Evolutionary conservation across 169 alveolate genomes (phyloP).

Genomic region (Plasmodium vinckei): DNA sequence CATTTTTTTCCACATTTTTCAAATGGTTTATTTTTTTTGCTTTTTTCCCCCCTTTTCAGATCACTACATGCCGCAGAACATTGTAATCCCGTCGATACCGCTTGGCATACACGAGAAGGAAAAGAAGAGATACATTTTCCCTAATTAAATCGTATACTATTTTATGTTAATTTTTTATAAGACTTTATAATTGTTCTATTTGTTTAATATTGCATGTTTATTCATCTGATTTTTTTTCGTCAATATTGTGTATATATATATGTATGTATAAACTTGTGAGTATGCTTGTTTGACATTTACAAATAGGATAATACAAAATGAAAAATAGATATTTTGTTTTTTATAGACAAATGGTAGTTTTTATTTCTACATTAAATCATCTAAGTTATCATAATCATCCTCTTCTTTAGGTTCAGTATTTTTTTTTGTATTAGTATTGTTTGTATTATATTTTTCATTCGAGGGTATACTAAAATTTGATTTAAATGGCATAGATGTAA

Average conservation of each 20-base stretch:
- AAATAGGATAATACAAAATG: too few relatives aligned
- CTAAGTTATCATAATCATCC: constrained; percentile 50
- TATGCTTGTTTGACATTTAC: too few relatives aligned
- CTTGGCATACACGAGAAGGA: constrained; percentile 54
- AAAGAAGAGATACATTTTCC: constrained; percentile 39
- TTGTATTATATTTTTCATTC: constrained; percentile 3
- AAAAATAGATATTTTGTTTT: too few relatives aligned
- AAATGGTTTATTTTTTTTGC: neutral
- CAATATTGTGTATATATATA: too few relatives aligned
- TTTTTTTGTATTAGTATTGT: constrained; percentile 1
- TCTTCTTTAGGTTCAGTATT: constrained; percentile 18
- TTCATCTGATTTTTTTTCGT: too few relatives aligned
- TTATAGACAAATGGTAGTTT: too few relatives aligned
- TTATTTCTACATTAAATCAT: constrained; percentile 19
- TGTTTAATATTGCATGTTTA: too few relatives aligned
- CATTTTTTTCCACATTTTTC: neutral
- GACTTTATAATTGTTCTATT: too few relatives aligned
- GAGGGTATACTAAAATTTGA: constrained; percentile 9
- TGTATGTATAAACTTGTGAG: too few relatives aligned
- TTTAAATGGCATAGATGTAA: constrained; percentile 22
- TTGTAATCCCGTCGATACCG: constrained; percentile 50
- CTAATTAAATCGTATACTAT: neutral
- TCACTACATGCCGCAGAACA: constrained; percentile 34
- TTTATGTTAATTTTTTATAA: too few relatives aligned
- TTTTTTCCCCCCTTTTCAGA: neutral